Percentiles rank a stretch among this genome's conserved stretches.
phyloP scores from a whole-genome alignment of 2,329 filamentous ascomycete species.

The Simplicillium aogashimaense region DNA sequence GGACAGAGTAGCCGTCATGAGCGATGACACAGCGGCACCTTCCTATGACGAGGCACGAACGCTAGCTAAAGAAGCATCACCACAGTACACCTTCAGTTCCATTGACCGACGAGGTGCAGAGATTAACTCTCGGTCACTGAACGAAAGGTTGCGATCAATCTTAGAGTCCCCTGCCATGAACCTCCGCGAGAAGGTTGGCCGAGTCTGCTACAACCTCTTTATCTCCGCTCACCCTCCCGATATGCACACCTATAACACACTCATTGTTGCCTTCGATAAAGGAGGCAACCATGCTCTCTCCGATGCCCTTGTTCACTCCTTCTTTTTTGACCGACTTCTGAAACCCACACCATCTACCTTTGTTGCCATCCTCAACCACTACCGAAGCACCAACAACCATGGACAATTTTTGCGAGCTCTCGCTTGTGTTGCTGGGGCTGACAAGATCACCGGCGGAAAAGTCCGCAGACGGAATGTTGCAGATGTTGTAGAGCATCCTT shows the following conservation, averaged over 20 bases:
- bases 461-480: slow-evolving; percentile 22
- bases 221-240: slow-evolving; percentile 51
- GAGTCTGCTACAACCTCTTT: slow-evolving; percentile 57
- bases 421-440: slow-evolving; percentile 33
- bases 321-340: slow-evolving; percentile 32
- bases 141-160: slow-evolving; percentile 18
- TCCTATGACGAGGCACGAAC: slow-evolving; percentile 18
- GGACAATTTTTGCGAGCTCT: slow-evolving; percentile 33
- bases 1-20: slow-evolving; percentile 14
- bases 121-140: slow-evolving; percentile 17
- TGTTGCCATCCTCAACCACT: slow-evolving; percentile 40
- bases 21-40: slow-evolving; percentile 11
- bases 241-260: slow-evolving; percentile 59
- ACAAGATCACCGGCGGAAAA: slow-evolving; percentile 27
- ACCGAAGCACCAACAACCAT: slow-evolving; percentile 29
- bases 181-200: slow-evolving; percentile 23
- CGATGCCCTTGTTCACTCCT: slow-evolving; percentile 41
- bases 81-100: slow-evolving; percentile 16
- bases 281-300: slow-evolving; percentile 38
- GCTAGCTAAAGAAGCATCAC: slow-evolving; percentile 9
- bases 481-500: slow-evolving; percentile 16
- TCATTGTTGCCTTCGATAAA: slow-evolving; percentile 56
- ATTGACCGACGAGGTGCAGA: slow-evolving; percentile 16
- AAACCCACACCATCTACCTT: slow-evolving; percentile 38
- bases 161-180: slow-evolving; percentile 13